A percentile compares a stretch with the other conserved stretches of the same genome.
These are phyloP conservation scores for Epichloe brachyelytri DNA, from an alignment of 2,329 filamentous ascomycete species.

Conservation along the genomic window DNA sequence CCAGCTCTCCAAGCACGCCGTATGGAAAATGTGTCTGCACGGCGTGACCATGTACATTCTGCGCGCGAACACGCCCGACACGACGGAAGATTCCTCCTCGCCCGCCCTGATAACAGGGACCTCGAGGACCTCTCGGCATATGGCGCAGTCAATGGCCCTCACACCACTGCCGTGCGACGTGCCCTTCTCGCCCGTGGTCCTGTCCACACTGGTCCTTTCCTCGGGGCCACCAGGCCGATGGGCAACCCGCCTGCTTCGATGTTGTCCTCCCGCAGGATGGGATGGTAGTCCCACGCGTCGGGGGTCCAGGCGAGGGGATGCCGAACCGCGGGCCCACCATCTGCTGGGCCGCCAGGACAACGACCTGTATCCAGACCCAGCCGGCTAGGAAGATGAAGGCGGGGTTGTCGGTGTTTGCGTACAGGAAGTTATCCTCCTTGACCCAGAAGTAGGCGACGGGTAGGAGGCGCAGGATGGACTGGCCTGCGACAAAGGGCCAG, in stretches of 20 bases:
- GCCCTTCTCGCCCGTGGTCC: conserved; percentile 6
- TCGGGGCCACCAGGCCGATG: conserved; percentile 46
- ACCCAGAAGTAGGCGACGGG: conserved; percentile 82
- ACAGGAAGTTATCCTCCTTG: conserved; percentile 66
- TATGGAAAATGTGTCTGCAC: conserved; percentile 93
- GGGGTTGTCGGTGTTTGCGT: conserved; percentile 53
- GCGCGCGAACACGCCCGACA: conserved; percentile 60
- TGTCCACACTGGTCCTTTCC: conserved; percentile 2
- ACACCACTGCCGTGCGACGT: conserved; percentile 4
- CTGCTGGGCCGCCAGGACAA: conserved; percentile 68
- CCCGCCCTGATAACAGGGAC: conserved; percentile 63
- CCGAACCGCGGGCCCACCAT: conserved; percentile 82
- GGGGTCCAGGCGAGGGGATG: conserved; percentile 52
- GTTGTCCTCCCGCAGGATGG: conserved; percentile 70
- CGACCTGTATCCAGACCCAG: conserved; percentile 83
- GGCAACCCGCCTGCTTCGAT: conserved; percentile 69
- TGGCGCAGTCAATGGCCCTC: conserved; percentile 71
- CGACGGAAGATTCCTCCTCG: conserved; percentile 41
- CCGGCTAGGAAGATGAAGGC: conserved; percentile 47
- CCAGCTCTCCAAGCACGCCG: conserved; percentile 83
- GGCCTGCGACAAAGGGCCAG: conserved; percentile 81
- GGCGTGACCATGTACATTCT: conserved; percentile 94
- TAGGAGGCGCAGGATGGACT: conserved; percentile 63
- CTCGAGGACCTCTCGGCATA: conserved; percentile 85
- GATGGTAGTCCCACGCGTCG: conserved; percentile 92